Base-by-base conservation (phyloP, 768 basidiomycete species). In the Russula compacta region DNA sequence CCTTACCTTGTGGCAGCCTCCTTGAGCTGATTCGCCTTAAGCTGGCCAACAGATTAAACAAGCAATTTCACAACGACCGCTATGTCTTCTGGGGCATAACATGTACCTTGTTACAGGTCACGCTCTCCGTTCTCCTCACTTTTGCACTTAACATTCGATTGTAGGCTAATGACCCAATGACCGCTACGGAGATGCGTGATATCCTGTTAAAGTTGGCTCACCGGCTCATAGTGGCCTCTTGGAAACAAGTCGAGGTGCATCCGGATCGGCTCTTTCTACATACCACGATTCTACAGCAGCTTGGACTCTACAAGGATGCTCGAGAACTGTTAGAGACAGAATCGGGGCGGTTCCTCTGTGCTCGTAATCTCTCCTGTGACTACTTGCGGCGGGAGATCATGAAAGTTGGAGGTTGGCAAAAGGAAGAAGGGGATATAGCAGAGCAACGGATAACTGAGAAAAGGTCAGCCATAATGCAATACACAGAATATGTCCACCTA, bases 51-150 rank as follows among this genome's bases (percentile, higher is more conserved):
- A 85, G 83, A 69, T 83, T 93, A 83, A 80, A 85, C 76, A 92
- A 89, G 69, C 84, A 86, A 66, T 93, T 92, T 70, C 87, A 87
- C 60, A 84, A 88, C 38, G 86, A 89, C 56, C 79, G 86, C 44
- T 92, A 88, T 69, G 71, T 92, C 42, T 92, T 87, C 69, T 94
- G 92, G 92, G 85, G 81, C 64, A 81, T 88, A 39, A 87, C 89
- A 68, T 82, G 88, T 61, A 83, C 87, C 11, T 78, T 91, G 51
- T 81, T 93, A 17, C 92, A 94, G 81, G 89, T 87, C 33, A 50
- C 60, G 63, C 33, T 54, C 55, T 40, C 15, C 7, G 61, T 56
- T 2, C 46, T 5, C 54, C 5, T 14, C n/a, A 35, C 10, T 7
- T 35, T 55, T 29, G 44, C 48, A 24, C 36, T 58, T 12, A n/a